Conservation (phyloP, 1,284 basidiomycete genomes). For the Schizophyllum amplum region DNA sequence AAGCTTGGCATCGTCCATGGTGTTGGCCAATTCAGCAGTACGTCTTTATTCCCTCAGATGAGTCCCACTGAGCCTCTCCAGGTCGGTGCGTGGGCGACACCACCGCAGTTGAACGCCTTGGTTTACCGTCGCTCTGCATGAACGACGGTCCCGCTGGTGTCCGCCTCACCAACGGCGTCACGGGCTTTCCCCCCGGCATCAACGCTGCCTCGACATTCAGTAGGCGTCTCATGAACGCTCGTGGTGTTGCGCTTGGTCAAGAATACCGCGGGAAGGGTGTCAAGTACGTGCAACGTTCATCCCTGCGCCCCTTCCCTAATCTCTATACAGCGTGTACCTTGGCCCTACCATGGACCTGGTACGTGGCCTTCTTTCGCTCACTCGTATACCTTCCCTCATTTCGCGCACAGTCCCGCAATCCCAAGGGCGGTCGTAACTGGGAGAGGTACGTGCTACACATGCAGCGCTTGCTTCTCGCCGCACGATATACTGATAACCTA, state of each 20-base stretch:
- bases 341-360: constrained; percentile 58
- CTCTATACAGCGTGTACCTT: constrained; percentile 31
- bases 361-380: too few relatives aligned
- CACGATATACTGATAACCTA: neutral
- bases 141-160: constrained; percentile 53
- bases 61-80: constrained; percentile 9
- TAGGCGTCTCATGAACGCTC: constrained; percentile 43
- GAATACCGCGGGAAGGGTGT: constrained; percentile 73
- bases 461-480: neutral
- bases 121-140: constrained; percentile 36
- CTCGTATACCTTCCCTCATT: constrained; percentile 10
- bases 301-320: neutral
- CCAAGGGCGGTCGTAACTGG: constrained; percentile 63
- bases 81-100: constrained; percentile 58
- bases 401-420: constrained; percentile 43
- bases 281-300: constrained; percentile 30
- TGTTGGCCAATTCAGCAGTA: constrained; percentile 36
- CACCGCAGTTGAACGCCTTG: constrained; percentile 33
- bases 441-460: constrained; percentile 31
- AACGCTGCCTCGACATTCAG: constrained; percentile 49
- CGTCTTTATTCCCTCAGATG: constrained; percentile 3
- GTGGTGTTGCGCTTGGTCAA: constrained; percentile 64
- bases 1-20: constrained; percentile 43
- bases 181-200: constrained; percentile 46
- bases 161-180: constrained; percentile 42